These are phyloP conservation scores for Alternaria alternata DNA, from an alignment of 2,329 filamentous ascomycete species.

Conservation along the genomic window DNA sequence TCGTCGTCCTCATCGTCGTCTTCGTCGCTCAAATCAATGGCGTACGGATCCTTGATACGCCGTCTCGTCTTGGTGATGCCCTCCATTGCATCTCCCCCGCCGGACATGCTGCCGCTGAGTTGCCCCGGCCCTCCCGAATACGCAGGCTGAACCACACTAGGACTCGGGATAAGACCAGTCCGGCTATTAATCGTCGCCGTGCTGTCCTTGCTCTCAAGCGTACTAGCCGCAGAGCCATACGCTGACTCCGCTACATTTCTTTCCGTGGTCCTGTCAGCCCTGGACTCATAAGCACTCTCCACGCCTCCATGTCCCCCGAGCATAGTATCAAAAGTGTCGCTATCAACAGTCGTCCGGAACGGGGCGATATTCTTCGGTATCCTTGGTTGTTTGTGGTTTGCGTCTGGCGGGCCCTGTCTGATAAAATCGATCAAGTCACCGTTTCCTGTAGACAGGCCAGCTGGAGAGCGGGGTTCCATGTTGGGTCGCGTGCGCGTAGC, in stretches of 20 bases:
- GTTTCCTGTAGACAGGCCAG: constrained; percentile 70
- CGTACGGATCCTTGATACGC: constrained; percentile 86
- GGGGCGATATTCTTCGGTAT: constrained; percentile 86
- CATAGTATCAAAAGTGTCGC: constrained; percentile 71
- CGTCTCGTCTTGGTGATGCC: constrained; percentile 76
- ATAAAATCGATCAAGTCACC: constrained; percentile 97
- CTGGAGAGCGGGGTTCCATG: constrained; percentile 70
- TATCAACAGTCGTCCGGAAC: constrained; percentile 85
- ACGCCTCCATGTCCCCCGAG: constrained; percentile 43
- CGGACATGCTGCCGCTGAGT: constrained; percentile 41
- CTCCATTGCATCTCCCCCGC: constrained; percentile 35
- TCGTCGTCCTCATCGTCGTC: constrained; percentile 13
- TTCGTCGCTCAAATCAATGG: constrained; percentile 72
- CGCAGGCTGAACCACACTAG: constrained; percentile 45
- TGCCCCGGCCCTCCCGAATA: constrained; percentile 49
- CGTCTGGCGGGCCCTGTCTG: constrained; percentile 78
- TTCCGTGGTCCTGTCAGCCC: not conserved
- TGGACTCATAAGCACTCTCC: constrained; percentile 37
- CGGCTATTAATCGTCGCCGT: constrained; percentile 75
- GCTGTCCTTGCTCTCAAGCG: constrained; percentile 52
- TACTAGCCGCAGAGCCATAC: constrained; percentile 46
- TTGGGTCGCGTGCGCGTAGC: constrained; percentile 33
- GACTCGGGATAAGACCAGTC: constrained; percentile 67
- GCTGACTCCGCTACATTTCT: not conserved
- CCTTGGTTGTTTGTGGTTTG: constrained; percentile 67